Conservation (phyloP, 2,329 filamentous ascomycete species). For the Penicillium hesseltinei region DNA sequence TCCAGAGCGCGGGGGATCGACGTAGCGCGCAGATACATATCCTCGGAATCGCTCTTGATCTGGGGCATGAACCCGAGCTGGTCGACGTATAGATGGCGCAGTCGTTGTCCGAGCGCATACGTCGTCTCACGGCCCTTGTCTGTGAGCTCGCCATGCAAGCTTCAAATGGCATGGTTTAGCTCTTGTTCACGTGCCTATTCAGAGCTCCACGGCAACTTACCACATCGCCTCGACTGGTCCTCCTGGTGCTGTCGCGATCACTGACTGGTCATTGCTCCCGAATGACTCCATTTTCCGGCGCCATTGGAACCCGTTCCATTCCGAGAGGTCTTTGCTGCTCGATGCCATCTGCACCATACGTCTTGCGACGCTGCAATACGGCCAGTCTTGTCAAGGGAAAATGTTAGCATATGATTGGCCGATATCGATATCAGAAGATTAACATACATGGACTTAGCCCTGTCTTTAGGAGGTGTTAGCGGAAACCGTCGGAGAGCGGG, state of each 20-base stretch:
- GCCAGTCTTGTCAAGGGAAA: conserved; percentile 62
- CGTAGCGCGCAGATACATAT: conserved; percentile 71
- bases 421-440: neutral
- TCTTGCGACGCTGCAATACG: conserved; percentile 78
- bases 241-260: conserved; percentile 64
- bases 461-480: conserved; percentile 37
- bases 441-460: conserved; percentile 50
- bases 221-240: conserved; percentile 79
- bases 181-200: neutral
- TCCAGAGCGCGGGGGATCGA: conserved; percentile 74
- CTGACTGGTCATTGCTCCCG: conserved; percentile 65
- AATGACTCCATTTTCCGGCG: conserved; percentile 80
- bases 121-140: conserved; percentile 73
- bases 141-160: conserved; percentile 65
- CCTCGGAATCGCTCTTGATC: conserved; percentile 54
- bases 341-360: conserved; percentile 65
- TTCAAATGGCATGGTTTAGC: conserved; percentile 24
- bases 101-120: conserved; percentile 63
- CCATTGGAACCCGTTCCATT: conserved; percentile 61
- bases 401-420: conserved; percentile 19
- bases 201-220: conserved; percentile 48
- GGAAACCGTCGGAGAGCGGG: conserved; percentile 3
- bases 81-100: conserved; percentile 71
- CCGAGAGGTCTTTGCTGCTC: conserved; percentile 50
- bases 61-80: conserved; percentile 69